These are phyloP conservation scores for Phallus indusiatus DNA, from an alignment of 768 basidiomycete species.

Conservation along the genomic window DNA sequence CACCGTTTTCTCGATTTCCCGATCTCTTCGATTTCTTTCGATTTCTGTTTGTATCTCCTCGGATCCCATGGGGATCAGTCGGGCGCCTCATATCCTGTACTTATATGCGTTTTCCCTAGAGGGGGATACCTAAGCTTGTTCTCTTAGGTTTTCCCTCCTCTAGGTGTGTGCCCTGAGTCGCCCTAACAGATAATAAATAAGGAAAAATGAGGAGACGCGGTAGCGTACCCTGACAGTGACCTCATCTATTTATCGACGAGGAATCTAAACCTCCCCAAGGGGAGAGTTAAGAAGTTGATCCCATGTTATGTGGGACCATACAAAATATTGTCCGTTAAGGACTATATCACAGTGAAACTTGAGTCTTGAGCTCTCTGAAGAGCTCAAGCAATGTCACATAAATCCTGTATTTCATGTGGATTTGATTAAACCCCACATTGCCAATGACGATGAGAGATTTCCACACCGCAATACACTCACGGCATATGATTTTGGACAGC, in stretches of 20 bases:
- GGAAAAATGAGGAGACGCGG: no score
- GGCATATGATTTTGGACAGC: constrained; percentile 15
- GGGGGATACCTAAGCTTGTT: no score
- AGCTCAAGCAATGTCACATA: constrained; percentile 6
- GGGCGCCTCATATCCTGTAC: no score
- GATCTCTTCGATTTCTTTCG: no score
- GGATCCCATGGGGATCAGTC: no score
- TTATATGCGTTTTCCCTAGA: no score
- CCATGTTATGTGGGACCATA: constrained; percentile 13
- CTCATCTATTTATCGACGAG: constrained; percentile 11
- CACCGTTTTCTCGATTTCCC: no score
- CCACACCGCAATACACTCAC: constrained; percentile 9
- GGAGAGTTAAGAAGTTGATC: constrained; percentile 8
- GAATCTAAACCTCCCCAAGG: not conserved
- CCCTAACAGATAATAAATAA: no score
- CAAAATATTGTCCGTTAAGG: not conserved
- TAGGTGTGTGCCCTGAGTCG: no score
- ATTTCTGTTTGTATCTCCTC: no score
- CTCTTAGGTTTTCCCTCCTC: no score
- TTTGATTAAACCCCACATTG: constrained; percentile 4
- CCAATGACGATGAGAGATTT: constrained; percentile 11
- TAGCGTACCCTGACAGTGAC: constrained; percentile 4
- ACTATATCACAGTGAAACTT: constrained; percentile 18
- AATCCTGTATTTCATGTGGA: constrained; percentile 12
- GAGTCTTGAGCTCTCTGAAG: constrained; percentile 23